These are phyloP conservation scores for Chlorella sp. DNA, from an alignment of 139 green algal genomes.

Conservation along the genomic window DNA sequence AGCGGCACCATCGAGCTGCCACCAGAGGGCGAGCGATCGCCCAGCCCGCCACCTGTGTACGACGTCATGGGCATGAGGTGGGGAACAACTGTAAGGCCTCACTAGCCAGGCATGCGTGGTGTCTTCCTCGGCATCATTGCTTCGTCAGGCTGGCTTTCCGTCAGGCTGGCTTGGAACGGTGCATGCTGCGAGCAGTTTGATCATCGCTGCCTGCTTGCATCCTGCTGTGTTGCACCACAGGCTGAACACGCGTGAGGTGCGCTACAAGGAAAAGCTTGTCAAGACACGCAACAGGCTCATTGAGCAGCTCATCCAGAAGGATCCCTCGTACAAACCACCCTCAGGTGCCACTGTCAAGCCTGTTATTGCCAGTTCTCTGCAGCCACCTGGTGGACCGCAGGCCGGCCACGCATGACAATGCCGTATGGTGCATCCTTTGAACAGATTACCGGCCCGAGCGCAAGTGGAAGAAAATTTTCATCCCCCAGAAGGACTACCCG, in stretches of 20 bases:
- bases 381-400: neutral
- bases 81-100: too few relatives aligned
- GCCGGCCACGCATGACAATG: neutral
- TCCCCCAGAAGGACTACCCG: slow-evolving; percentile 92
- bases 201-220: neutral
- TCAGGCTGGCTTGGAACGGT: too few relatives aligned
- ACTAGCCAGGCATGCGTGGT: too few relatives aligned
- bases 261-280: slow-evolving; percentile 79
- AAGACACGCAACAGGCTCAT: slow-evolving; percentile 80
- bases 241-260: slow-evolving; percentile 31
- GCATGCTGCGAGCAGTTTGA: too few relatives aligned
- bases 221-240: neutral
- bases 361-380: neutral
- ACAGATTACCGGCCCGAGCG: slow-evolving; percentile 35
- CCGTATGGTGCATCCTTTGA: neutral
- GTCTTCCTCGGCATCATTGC: too few relatives aligned
- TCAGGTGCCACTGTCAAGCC: slow-evolving; percentile 35
- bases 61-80: slow-evolving; percentile 83
- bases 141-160: too few relatives aligned
- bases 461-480: slow-evolving; percentile 87
- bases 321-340: slow-evolving; percentile 87
- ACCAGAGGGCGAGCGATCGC: slow-evolving; percentile 86
- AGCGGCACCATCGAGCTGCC: slow-evolving; percentile 60
- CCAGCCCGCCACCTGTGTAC: slow-evolving; percentile 94
- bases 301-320: slow-evolving; percentile 92